Conservation (phyloP, 1,284 basidiomycete species). For the Flammula alnicola region DNA sequence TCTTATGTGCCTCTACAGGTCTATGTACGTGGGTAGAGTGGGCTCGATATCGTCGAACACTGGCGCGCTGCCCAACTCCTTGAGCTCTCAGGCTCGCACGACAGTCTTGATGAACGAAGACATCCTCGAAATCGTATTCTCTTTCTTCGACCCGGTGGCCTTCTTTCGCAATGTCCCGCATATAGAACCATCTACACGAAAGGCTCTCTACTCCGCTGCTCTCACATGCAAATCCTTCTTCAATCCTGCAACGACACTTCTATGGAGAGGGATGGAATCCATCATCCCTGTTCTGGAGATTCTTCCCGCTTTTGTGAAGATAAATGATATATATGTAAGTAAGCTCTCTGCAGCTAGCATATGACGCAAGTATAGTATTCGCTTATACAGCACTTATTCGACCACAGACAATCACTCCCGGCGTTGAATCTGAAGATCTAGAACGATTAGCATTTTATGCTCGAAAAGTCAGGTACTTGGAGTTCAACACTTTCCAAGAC, state of each 20-base stretch:
- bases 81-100: no score
- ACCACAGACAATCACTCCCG: slow-evolving; percentile 9
- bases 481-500: slow-evolving; percentile 3
- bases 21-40: no score
- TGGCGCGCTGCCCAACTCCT: no score
- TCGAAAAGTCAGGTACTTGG: slow-evolving; percentile 8
- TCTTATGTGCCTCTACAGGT: no score
- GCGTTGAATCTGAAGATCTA: neutral
- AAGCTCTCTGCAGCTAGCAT: no score
- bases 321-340: slow-evolving; percentile 25
- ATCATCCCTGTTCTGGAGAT: slow-evolving; percentile 27
- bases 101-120: slow-evolving; percentile 20
- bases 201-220: slow-evolving; percentile 17
- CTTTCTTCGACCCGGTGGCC: slow-evolving; percentile 17
- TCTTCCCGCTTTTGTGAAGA: slow-evolving; percentile 21
- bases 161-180: slow-evolving; percentile 10
- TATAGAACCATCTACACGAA: slow-evolving; percentile 7
- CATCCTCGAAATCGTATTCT: slow-evolving; percentile 21
- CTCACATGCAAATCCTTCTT: slow-evolving; percentile 28
- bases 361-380: no score
- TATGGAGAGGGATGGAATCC: slow-evolving; percentile 27
- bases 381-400: neutral
- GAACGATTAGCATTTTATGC: slow-evolving; percentile 11
- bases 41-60: no score
- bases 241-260: slow-evolving; percentile 23